Percentiles rank a stretch among this genome's conserved stretches.
These are phyloP conservation scores for Trifolium subterraneum DNA, from an alignment of 306 rosid genomes.

Conservation along the genomic window DNA sequence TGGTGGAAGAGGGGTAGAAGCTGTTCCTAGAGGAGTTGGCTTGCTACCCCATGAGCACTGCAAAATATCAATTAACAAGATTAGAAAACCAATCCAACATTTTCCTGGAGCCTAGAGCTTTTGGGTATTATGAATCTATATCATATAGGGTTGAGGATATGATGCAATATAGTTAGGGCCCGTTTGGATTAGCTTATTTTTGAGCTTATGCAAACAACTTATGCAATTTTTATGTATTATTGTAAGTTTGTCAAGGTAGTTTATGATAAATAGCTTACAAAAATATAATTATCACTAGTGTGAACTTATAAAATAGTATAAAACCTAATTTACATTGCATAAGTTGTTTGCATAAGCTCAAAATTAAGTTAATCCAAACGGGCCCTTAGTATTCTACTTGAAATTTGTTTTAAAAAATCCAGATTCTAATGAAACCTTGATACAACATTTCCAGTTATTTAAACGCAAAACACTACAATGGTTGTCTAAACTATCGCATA, in stretches of 20 bases:
- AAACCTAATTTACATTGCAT: no score
- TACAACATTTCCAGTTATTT: neutral
- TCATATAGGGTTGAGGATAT: neutral
- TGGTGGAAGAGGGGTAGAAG: conserved; percentile 77
- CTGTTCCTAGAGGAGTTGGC: conserved; percentile 87
- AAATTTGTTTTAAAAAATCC: neutral
- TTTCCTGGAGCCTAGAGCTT: neutral
- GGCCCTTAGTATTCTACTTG: neutral
- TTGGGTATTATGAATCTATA: neutral
- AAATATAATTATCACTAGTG: no score
- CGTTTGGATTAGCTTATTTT: no score
- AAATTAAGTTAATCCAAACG: no score
- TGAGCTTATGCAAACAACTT: no score
- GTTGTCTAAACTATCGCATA: no score
- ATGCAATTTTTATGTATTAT: no score
- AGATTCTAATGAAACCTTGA: neutral
- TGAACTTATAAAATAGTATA: no score
- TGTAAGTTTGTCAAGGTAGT: no score
- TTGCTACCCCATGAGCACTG: conserved; percentile 99
- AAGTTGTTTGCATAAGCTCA: no score
- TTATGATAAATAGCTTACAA: no score
- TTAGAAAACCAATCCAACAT: conserved; percentile 11
- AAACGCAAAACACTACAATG: no score
- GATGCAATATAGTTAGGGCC: neutral
- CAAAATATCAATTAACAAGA: conserved; percentile 29